A percentile compares a stretch with the other conserved stretches of the same genome.
Conservation (phyloP, 2,329 filamentous ascomycete genomes). For the Teratosphaeriaceae sp. region DNA sequence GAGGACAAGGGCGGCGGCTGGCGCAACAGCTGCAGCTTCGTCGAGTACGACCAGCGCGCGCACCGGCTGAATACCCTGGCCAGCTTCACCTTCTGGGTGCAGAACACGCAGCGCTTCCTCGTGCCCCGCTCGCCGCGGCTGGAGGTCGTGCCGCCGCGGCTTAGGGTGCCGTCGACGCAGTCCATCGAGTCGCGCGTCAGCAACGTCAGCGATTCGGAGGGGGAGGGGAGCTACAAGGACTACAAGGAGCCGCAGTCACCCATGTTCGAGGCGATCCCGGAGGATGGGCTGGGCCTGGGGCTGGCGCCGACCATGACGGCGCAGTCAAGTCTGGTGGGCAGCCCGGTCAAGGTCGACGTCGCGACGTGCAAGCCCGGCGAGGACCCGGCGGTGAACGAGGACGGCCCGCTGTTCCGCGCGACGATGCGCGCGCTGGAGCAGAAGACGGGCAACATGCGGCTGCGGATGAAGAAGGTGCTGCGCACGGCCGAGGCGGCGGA, state of each 20-base stretch:
- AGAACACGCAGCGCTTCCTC: conserved; percentile 47
- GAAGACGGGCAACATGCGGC: conserved; percentile 90
- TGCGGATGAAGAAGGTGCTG: conserved; percentile 91
- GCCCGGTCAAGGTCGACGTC: conserved; percentile 74
- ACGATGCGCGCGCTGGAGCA: conserved; percentile 96
- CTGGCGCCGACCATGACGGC: conserved; percentile 34
- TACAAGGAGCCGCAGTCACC: conserved; percentile 42
- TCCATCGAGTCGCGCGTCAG: conserved; percentile 79
- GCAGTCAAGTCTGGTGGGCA: conserved; percentile 29
- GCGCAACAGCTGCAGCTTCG: conserved; percentile 94
- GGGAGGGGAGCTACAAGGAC: conserved; percentile 34
- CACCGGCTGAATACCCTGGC: conserved; percentile 84
- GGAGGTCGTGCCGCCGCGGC: conserved; percentile 55
- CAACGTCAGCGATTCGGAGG: conserved; percentile 59
- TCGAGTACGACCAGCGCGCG: conserved; percentile 92
- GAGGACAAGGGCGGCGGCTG: conserved; percentile 88
- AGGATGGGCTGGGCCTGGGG: conserved; percentile 39
- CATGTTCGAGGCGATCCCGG: conserved; percentile 41
- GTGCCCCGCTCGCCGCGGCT: conserved; percentile 55
- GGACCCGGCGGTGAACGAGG: conserved; percentile 77
- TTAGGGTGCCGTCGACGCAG: conserved; percentile 78
- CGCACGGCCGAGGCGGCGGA: conserved; percentile 90
- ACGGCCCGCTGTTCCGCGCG: conserved; percentile 90
- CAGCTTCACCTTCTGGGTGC: conserved; percentile 92
- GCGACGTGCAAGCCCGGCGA: conserved; percentile 77